phyloP scores from a whole-genome alignment of 2,329 filamentous ascomycete genomes.

The Colletotrichum somersetense region DNA sequence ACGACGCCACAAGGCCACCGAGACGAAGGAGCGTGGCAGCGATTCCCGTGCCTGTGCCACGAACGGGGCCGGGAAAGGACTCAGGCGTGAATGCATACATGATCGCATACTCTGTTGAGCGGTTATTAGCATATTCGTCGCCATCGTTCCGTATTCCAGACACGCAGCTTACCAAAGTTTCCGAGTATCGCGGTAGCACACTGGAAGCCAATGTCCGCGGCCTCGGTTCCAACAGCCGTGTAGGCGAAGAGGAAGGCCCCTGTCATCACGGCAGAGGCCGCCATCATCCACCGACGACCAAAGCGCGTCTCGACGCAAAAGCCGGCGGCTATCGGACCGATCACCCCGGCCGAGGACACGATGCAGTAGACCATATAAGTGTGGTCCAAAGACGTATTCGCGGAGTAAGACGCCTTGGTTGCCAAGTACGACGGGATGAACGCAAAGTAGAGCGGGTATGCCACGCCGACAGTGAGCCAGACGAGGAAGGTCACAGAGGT shows the following conservation, averaged over 20 bases:
- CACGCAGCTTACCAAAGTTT: slow-evolving; percentile 52
- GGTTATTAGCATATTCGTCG: slow-evolving; percentile 29
- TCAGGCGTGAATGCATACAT: slow-evolving; percentile 66
- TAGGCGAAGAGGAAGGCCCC: slow-evolving; percentile 62
- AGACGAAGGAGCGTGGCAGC: slow-evolving; percentile 55
- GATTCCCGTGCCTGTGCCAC: slow-evolving; percentile 65
- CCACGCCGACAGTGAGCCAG: slow-evolving; percentile 61
- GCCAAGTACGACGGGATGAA: slow-evolving; percentile 61
- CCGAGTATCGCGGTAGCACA: slow-evolving; percentile 60
- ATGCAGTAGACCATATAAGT: slow-evolving; percentile 54
- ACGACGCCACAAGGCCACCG: slow-evolving; percentile 55
- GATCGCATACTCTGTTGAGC: slow-evolving; percentile 45
- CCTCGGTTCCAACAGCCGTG: slow-evolving; percentile 54
- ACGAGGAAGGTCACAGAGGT: slow-evolving; percentile 55
- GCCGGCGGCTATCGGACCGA: slow-evolving; percentile 57
- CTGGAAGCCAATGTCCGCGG: slow-evolving; percentile 55
- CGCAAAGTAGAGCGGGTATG: slow-evolving; percentile 61
- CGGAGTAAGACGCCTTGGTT: slow-evolving; percentile 50
- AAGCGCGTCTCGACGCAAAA: slow-evolving; percentile 57
- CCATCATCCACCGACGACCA: slow-evolving; percentile 60
- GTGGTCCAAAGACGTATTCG: slow-evolving; percentile 46
- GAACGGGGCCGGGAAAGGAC: slow-evolving; percentile 66
- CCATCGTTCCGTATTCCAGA: background rate
- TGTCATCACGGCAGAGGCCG: slow-evolving; percentile 57
- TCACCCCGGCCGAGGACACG: slow-evolving; percentile 54